phyloP scores from a whole-genome alignment of 108 stramenopile species.

The Cyclotella kingstonii region DNA sequence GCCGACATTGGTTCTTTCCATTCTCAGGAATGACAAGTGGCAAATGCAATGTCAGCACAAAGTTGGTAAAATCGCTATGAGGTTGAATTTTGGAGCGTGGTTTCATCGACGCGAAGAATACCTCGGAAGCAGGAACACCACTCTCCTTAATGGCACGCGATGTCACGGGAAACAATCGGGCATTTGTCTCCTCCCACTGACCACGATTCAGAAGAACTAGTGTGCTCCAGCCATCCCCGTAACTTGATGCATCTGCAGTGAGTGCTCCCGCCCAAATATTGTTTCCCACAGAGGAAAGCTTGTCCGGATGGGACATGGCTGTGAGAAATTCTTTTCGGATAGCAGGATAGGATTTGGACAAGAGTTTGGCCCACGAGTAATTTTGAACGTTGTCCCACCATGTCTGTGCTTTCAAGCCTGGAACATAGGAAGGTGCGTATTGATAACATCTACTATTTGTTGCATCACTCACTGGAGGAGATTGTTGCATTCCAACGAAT shows the following conservation, averaged over 20 bases:
- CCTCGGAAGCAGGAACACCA: slow-evolving; percentile 81
- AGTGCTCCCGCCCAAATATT: slow-evolving; percentile 86
- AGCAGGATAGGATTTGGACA: slow-evolving; percentile 53
- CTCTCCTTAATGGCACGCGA: slow-evolving; percentile 59
- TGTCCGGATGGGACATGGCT: slow-evolving; percentile 52
- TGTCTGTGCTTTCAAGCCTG: slow-evolving; percentile 57
- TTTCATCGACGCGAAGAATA: slow-evolving; percentile 89
- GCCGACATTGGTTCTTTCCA: slow-evolving; percentile 73
- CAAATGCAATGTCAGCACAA: slow-evolving; percentile 88
- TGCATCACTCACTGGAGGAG: slow-evolving; percentile 31
- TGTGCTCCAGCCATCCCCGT: slow-evolving; percentile 90
- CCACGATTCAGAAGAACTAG: slow-evolving; percentile 88
- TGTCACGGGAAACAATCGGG: slow-evolving; percentile 79
- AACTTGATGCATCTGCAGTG: slow-evolving; percentile 72
- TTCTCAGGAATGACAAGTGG: slow-evolving; percentile 80
- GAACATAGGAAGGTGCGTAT: slow-evolving; percentile 77
- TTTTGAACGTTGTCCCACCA: slow-evolving; percentile 68
- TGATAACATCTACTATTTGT: slow-evolving; percentile 57
- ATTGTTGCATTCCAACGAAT: slow-evolving; percentile 55
- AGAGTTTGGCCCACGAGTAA: slow-evolving; percentile 56
- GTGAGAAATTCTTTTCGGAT: slow-evolving; percentile 78
- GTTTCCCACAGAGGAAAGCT: slow-evolving; percentile 70
- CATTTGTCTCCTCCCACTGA: slow-evolving; percentile 83
- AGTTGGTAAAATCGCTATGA: slow-evolving; percentile 84
- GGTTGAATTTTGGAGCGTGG: slow-evolving; percentile 59